A percentile compares a stretch with the other conserved stretches of the same genome.
phyloP scores from a whole-genome alignment of 2,329 filamentous ascomycete species.

The Thielaviopsis ethacetica region DNA sequence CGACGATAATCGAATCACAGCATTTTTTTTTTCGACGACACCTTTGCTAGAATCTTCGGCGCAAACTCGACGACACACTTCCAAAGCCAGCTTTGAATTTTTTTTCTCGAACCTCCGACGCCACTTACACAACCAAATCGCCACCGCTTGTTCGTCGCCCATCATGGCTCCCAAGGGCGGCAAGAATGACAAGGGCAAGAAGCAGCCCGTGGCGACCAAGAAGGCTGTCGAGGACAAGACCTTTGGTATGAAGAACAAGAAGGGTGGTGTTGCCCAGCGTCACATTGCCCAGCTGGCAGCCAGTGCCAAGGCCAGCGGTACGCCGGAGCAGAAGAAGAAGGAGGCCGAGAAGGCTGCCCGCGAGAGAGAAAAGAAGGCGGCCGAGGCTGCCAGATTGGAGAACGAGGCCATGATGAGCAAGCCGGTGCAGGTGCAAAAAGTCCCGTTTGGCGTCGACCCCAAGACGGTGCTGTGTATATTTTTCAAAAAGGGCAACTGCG shows the following conservation, averaged over 20 bases:
- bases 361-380: constrained; percentile 80
- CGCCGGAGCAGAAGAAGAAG: constrained; percentile 75
- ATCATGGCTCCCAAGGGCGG: constrained; percentile 58
- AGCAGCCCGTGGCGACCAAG: constrained; percentile 42
- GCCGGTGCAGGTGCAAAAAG: constrained; percentile 90
- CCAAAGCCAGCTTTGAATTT: not conserved
- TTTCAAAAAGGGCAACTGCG: constrained; percentile 92
- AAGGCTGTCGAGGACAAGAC: constrained; percentile 83
- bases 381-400: constrained; percentile 71
- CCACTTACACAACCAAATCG: not conserved
- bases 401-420: constrained; percentile 70
- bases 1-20: not conserved
- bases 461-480: constrained; percentile 96
- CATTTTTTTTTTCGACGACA: not conserved
- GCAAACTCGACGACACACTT: not conserved
- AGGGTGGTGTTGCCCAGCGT: constrained; percentile 78
- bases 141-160: constrained; percentile 16
- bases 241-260: constrained; percentile 99
- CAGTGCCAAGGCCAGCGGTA: constrained; percentile 57
- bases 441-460: constrained; percentile 92
- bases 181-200: constrained; percentile 13
- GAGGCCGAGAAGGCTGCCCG: constrained; percentile 48
- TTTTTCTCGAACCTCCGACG: not conserved
- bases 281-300: constrained; percentile 72
- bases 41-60: not conserved